phyloP scores from a whole-genome alignment of 768 basidiomycete genomes.

The Boletus eberwhitei region DNA sequence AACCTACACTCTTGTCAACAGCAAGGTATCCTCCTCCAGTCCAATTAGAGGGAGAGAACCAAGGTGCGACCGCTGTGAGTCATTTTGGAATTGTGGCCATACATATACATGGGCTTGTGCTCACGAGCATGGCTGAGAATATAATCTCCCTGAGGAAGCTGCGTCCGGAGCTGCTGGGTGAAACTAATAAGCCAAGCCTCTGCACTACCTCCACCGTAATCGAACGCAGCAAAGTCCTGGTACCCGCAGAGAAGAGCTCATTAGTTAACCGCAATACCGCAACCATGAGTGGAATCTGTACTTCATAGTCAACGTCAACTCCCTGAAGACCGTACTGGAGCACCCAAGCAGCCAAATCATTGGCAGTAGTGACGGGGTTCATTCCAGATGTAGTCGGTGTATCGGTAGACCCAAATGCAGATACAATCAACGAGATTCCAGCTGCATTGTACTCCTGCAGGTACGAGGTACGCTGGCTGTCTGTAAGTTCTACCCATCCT shows the following conservation, averaged over 20 bases:
- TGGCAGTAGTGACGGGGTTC: constrained; percentile 37
- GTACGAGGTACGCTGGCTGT: constrained; percentile 38
- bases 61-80: constrained; percentile 40
- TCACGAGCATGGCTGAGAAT: constrained; percentile 36
- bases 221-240: constrained; percentile 58
- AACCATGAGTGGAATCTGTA: background rate
- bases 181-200: constrained; percentile 41
- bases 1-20: constrained; percentile 38
- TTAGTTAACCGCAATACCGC: background rate
- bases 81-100: too few species aligned
- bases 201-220: constrained; percentile 40
- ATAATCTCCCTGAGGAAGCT: constrained; percentile 32
- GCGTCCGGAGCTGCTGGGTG: constrained; percentile 29
- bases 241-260: background rate
- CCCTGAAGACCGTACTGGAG: constrained; percentile 45
- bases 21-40: constrained; percentile 41
- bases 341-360: constrained; percentile 45
- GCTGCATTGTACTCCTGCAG: constrained; percentile 49
- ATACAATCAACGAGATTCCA: constrained; percentile 57
- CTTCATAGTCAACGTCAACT: constrained; percentile 53
- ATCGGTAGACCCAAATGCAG: constrained; percentile 43
- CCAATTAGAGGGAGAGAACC: constrained; percentile 36
- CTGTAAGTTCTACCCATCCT: constrained; percentile 40
- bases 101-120: constrained; percentile 1
- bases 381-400: constrained; percentile 39